Percentiles rank a stretch among this genome's conserved stretches.
Evolutionary conservation across 177 flowering plant species (phyloP).

Genomic region (Vitis hybrid): DNA sequence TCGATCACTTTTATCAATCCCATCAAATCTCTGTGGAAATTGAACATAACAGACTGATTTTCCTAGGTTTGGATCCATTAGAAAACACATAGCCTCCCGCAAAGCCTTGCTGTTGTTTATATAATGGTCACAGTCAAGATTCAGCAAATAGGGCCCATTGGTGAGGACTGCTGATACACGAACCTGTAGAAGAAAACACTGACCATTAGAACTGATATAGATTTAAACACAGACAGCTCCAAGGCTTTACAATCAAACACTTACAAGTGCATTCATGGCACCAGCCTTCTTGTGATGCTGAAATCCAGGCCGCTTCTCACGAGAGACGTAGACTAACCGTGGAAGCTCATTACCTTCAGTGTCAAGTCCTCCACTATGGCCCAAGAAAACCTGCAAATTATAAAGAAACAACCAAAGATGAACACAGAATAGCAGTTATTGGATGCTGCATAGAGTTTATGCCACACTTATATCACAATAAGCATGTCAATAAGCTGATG

Average conservation of each 20-base stretch:
- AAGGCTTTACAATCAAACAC: conserved; percentile 10
- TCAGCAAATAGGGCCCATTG: conserved; percentile 30
- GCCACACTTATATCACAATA: too few species aligned
- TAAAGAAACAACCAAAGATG: neutral
- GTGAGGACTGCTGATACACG: conserved; percentile 32
- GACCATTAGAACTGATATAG: neutral
- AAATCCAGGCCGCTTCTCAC: conserved; percentile 71
- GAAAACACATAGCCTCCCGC: conserved; percentile 34
- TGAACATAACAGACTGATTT: conserved; percentile 24
- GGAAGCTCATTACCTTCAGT: conserved; percentile 65
- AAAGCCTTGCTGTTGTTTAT: conserved; percentile 31
- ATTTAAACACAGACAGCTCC: neutral
- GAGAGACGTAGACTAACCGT: conserved; percentile 64
- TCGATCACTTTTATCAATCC: conserved; percentile 26
- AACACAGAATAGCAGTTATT: too few species aligned
- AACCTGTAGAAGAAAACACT: conserved; percentile 12
- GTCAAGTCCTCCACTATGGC: conserved; percentile 60
- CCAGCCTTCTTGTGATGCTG: conserved; percentile 77
- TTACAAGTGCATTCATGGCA: conserved; percentile 72
- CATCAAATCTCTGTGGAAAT: conserved; percentile 35
- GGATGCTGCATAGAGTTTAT: too few species aligned
- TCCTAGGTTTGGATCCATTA: conserved; percentile 31
- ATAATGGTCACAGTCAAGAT: conserved; percentile 32
- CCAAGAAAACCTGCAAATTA: conserved; percentile 52
- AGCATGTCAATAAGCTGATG: too few species aligned